Percentiles rank a stretch among this genome's conserved stretches.
Evolutionary conservation across 1,284 basidiomycete genomes (phyloP).

Genomic region (Pseudozyma pruni): DNA sequence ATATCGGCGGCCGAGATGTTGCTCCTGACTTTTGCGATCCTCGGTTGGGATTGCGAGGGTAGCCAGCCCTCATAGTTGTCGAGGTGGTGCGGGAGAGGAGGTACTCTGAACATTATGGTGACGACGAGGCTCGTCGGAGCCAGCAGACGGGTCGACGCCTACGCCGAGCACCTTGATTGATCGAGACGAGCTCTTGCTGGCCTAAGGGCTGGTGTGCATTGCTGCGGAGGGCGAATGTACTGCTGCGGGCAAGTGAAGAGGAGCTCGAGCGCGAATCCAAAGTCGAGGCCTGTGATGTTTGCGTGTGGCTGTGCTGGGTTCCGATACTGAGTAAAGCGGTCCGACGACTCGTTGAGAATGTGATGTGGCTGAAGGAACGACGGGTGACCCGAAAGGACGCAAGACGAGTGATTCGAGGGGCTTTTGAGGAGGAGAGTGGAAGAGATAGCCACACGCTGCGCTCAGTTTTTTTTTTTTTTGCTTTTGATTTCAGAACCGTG

Average conservation of each 20-base stretch:
- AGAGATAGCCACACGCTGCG: slow-evolving; percentile 15
- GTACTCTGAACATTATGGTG: slow-evolving; percentile 24
- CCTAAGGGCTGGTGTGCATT: background rate
- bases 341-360: too few relatives aligned
- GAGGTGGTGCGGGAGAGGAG: slow-evolving; percentile 29
- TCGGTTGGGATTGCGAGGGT: slow-evolving; percentile 12
- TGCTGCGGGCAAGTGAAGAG: too few relatives aligned
- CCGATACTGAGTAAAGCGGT: too few relatives aligned
- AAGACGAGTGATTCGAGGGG: background rate
- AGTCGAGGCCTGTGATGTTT: too few relatives aligned
- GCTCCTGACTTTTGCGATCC: slow-evolving; percentile 23
- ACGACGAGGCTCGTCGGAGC: background rate
- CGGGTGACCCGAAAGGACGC: background rate
- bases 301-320: too few relatives aligned
- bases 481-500: slow-evolving; percentile 9
- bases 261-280: too few relatives aligned
- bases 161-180: too few relatives aligned
- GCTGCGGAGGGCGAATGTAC: too few relatives aligned
- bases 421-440: background rate
- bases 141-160: too few relatives aligned
- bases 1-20: slow-evolving; percentile 46
- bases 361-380: background rate
- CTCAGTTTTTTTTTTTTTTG: slow-evolving; percentile 4
- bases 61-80: slow-evolving; percentile 39
- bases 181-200: background rate